Percentiles rank a stretch among this genome's conserved stretches.
Conservation (phyloP, 129 eudicot genomes). For the Apium graveolens region DNA sequence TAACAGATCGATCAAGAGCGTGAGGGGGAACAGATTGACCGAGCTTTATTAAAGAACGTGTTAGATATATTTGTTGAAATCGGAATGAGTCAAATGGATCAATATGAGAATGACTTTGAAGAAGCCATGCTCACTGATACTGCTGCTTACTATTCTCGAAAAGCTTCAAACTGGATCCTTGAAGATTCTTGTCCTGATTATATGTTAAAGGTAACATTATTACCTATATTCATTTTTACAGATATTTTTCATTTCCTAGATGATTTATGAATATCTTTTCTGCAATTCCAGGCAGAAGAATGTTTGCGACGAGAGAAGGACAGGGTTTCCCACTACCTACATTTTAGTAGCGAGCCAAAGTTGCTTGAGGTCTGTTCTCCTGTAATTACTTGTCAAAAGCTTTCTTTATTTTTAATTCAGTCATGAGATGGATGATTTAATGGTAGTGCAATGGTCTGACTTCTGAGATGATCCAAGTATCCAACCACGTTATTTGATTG, state of each 20-base stretch:
- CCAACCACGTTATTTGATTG: neutral
- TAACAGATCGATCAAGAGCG: constrained; percentile 87
- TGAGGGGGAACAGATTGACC: constrained; percentile 96
- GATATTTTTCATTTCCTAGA: constrained; percentile 3
- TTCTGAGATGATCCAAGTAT: neutral
- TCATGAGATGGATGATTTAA: neutral
- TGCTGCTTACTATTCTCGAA: constrained; percentile 81
- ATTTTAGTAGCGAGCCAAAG: constrained; percentile 79
- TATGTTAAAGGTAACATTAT: constrained; percentile 50
- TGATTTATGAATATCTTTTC: constrained; percentile 7
- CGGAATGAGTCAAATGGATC: constrained; percentile 90
- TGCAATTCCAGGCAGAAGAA: constrained; percentile 65
- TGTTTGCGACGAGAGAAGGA: constrained; percentile 80
- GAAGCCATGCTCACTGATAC: constrained; percentile 68
- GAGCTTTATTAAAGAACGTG: constrained; percentile 94
- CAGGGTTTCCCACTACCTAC: constrained; percentile 76
- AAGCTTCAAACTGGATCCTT: constrained; percentile 90
- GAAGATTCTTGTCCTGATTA: constrained; percentile 91
- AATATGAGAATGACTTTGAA: constrained; percentile 87
- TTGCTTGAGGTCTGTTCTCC: constrained; percentile 64
- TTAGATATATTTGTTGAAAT: constrained; percentile 94
- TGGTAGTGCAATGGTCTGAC: neutral
- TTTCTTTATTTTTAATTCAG: neutral
- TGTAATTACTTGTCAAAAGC: neutral
- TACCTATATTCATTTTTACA: neutral